phyloP scores from a whole-genome alignment of 73 alveolate species.

The Symbiodinium natans region DNA sequence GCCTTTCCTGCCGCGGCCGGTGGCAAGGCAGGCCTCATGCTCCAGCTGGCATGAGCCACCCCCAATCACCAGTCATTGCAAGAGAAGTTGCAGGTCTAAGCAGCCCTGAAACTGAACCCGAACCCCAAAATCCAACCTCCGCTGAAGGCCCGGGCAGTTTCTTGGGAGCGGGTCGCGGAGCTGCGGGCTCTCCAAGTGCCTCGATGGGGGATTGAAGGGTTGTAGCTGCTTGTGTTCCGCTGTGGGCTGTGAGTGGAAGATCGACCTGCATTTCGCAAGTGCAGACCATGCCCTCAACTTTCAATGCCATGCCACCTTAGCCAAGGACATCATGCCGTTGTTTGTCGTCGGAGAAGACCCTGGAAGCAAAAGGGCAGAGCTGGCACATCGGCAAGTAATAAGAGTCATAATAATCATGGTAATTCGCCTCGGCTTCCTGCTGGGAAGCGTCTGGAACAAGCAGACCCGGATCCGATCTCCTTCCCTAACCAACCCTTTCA shows the following conservation, averaged over 20 bases:
- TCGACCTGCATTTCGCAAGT: neutral
- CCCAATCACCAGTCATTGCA: neutral
- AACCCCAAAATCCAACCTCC: neutral
- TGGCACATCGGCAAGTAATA: no score
- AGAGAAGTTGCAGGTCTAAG: neutral
- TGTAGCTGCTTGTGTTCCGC: no score
- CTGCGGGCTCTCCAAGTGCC: neutral
- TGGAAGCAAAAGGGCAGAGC: neutral
- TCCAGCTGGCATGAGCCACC: neutral
- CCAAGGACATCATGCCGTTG: constrained; percentile 60
- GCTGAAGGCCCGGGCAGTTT: neutral
- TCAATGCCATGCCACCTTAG: no score
- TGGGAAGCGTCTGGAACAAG: no score
- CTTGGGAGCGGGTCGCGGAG: neutral
- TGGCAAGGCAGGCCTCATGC: neutral
- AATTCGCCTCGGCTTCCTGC: no score
- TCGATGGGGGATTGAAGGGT: no score
- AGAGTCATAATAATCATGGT: no score
- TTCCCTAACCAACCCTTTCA: no score
- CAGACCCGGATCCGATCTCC: no score
- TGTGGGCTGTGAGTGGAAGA: neutral
- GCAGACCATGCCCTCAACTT: neutral
- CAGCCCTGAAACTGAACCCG: neutral
- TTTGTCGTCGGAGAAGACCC: constrained; percentile 87
- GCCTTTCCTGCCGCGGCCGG: neutral